Base-by-base conservation (phyloP, 169 alveolate genomes). In the Plasmodium chabaudi region DNA sequence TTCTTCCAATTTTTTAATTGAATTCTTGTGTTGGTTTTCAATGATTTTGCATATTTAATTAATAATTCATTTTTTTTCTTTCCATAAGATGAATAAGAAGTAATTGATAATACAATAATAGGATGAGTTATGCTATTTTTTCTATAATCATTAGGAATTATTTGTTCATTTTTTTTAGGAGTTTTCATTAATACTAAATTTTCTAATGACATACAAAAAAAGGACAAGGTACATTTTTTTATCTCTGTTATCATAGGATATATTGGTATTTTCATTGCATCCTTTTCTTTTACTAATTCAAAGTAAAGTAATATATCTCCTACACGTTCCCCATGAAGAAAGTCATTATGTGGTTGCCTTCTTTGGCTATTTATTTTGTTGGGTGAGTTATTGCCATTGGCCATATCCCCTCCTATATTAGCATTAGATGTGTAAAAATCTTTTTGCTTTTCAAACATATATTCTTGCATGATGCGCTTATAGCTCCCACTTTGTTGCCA, bases 231-330 rank as follows among this genome's bases (percentile, higher is more conserved):
- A 87, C 95, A 93, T 87, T 87, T 92, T 57, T 92, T 93, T 44
- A 95, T 93, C 46, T 88, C 92, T n/a, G 98, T 97, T 60, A 93
- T 88, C 95, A 96, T 87, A 44, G 97, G 98, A 65, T 91, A 94
- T 49, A 94, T 94, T 15, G 98, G 97, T 5, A 94, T 77, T 88
- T 87, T 72, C 67, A 87, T 82, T 19, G 98, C 96, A 47, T 96
- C 98, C 53, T 93, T 82, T 61, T 82, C 74, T 70, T 93, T 90
- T 25, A 96, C 95, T 25, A 96, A 87, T 72, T 96, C 98, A 55
- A 94, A 87, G 77, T 93, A 92, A 23, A 96, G 51, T 15, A 96
- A 91, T 27, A 96, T 91, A 70, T 93, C 95, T 6, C 97, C 95
- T 10, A 92, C 95, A 69, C 93, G 72, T 70, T 86, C 87, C 7